phyloP scores from a whole-genome alignment of 75 land plant genomes.

The Pinus albicaulis region DNA sequence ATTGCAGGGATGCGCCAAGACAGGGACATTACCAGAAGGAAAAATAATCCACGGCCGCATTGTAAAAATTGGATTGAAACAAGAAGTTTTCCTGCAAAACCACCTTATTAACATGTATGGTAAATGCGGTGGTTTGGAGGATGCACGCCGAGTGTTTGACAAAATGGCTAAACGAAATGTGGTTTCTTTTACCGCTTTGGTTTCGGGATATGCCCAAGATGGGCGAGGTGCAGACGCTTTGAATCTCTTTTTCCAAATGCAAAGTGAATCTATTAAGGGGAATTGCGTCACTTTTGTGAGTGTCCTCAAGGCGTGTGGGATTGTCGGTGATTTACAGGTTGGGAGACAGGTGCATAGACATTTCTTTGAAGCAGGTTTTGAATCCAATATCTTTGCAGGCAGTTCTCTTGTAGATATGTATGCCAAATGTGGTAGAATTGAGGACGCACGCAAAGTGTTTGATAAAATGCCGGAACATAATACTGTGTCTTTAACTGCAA shows the following conservation, averaged over 20 bases:
- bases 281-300: constrained; percentile 21
- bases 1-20: background rate
- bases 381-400: constrained; percentile 14
- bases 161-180: constrained; percentile 16
- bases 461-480: constrained; percentile 19
- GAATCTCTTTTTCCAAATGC: constrained; percentile 27
- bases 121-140: constrained; percentile 26
- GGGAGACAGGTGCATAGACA: constrained; percentile 27
- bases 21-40: background rate
- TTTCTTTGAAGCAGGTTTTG: constrained; percentile 15
- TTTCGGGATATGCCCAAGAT: constrained; percentile 22
- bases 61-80: background rate
- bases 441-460: constrained; percentile 9
- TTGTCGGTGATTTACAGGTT: constrained; percentile 3
- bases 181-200: constrained; percentile 45
- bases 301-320: constrained; percentile 19
- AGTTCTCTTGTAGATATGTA: constrained; percentile 48
- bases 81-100: background rate
- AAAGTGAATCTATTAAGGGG: constrained; percentile 14
- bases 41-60: constrained; percentile 10
- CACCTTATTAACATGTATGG: constrained; percentile 26
- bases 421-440: constrained; percentile 28
- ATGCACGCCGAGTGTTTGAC: constrained; percentile 36
- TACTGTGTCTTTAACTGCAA: constrained; percentile 21
- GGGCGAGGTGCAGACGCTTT: constrained; percentile 21